phyloP scores from a whole-genome alignment of 2,329 filamentous ascomycete species.

The Pyrenochaeta sp. region DNA sequence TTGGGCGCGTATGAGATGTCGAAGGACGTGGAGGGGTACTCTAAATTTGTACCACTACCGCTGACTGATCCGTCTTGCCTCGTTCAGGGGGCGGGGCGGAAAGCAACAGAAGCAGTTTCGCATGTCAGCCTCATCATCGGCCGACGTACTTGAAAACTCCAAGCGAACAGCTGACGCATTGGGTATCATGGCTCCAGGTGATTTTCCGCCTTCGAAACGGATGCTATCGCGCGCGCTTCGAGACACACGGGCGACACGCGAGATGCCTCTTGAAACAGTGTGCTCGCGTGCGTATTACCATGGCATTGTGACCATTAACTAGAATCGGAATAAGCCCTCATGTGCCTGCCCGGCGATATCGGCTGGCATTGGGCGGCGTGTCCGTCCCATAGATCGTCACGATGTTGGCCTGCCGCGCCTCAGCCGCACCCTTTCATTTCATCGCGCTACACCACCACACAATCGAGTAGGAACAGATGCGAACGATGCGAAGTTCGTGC shows the following conservation, averaged over 20 bases:
- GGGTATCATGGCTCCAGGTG: constrained; percentile 10
- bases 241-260: constrained; percentile 7
- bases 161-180: constrained; percentile 4
- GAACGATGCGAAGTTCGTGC: neutral
- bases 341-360: constrained; percentile 20
- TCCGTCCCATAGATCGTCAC: constrained; percentile 1
- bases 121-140: constrained; percentile 11
- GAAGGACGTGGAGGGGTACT: constrained; percentile 10
- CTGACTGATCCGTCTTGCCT: constrained; percentile 4
- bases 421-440: constrained; percentile 14
- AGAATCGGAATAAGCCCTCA: constrained; percentile 24
- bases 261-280: constrained; percentile 32
- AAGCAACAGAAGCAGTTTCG: constrained; percentile 1
- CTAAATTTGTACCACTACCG: constrained; percentile 12
- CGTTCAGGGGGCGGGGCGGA: constrained; percentile 8
- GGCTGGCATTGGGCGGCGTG: constrained; percentile 13
- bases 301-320: constrained; percentile 23
- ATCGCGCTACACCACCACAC: neutral
- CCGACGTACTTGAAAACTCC: neutral
- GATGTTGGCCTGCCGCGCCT: neutral
- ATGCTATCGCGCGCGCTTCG: constrained; percentile 9
- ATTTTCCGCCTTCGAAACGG: neutral
- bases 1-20: constrained; percentile 3
- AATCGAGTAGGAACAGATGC: neutral
- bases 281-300: constrained; percentile 15